These are phyloP conservation scores for Antarctomyces pellizariae DNA, from an alignment of 495 filamentous ascomycete species.

Conservation along the genomic window DNA sequence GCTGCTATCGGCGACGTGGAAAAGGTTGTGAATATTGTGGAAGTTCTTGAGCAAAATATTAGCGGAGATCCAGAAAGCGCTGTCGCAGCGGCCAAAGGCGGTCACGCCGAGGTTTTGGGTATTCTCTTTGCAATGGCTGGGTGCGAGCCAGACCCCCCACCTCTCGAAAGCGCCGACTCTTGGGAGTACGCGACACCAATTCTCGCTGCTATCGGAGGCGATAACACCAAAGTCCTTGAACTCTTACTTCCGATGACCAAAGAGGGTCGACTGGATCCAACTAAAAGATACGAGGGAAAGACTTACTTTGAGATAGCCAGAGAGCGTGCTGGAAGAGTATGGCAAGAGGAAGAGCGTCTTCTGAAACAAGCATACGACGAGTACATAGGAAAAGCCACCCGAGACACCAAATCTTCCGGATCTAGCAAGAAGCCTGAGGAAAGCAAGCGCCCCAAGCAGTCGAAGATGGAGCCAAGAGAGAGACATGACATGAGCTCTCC, in stretches of 20 bases:
- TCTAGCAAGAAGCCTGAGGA: constrained; percentile 10
- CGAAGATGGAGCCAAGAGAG: constrained; percentile 10
- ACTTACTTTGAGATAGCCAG: constrained; percentile 71
- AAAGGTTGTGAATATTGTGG: constrained; percentile 56
- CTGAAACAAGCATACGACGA: constrained; percentile 60
- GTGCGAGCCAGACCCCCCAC: constrained; percentile 58
- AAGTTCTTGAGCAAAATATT: constrained; percentile 39
- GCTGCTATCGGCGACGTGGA: constrained; percentile 64
- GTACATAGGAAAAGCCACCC: constrained; percentile 24
- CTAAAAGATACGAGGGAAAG: constrained; percentile 39
- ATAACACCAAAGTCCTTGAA: constrained; percentile 59
- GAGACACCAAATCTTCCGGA: constrained; percentile 20
- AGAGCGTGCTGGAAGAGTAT: constrained; percentile 58
- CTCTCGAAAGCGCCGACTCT: constrained; percentile 17
- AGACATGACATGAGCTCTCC: constrained; percentile 13
- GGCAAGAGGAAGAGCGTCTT: constrained; percentile 72
- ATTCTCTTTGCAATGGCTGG: constrained; percentile 62
- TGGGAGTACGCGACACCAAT: constrained; percentile 64
- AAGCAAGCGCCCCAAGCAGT: no score
- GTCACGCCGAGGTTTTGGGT: constrained; percentile 68
- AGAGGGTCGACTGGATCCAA: constrained; percentile 61
- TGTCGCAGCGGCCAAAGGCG: constrained; percentile 77
- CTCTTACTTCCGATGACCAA: constrained; percentile 53
- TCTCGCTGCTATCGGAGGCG: constrained; percentile 78
- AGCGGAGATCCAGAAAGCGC: constrained; percentile 60